Percentiles rank a stretch among this genome's conserved stretches.
Evolutionary conservation across 495 filamentous ascomycete genomes (phyloP).

Genomic region (Neurospora sp.): DNA sequence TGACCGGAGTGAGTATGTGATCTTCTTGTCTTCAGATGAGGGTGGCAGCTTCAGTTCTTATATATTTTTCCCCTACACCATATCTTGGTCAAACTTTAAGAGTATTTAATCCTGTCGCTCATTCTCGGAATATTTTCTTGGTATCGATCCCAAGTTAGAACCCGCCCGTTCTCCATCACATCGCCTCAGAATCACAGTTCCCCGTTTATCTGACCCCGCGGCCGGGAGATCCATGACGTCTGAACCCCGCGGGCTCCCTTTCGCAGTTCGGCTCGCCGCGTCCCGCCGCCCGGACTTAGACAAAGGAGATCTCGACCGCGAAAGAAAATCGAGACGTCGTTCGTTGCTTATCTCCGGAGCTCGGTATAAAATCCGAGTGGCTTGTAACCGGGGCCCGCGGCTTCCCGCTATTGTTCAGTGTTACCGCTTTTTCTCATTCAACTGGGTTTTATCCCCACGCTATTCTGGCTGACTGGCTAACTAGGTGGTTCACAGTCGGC

Average conservation of each 20-base stretch:
- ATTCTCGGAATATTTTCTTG: neutral
- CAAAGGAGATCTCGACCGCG: neutral
- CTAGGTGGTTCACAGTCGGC: no score
- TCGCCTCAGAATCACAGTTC: neutral
- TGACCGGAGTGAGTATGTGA: neutral
- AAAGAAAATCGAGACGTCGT: neutral
- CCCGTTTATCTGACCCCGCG: neutral
- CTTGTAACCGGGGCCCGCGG: neutral
- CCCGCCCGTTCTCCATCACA: neutral
- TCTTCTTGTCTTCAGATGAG: neutral
- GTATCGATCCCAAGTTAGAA: neutral
- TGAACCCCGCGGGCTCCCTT: neutral
- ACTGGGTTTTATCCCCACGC: no score
- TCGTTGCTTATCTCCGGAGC: neutral
- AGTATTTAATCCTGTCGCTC: neutral
- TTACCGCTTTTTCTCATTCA: no score
- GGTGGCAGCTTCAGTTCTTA: neutral
- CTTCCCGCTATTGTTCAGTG: neutral
- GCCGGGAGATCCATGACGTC: neutral
- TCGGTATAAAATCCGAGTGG: neutral
- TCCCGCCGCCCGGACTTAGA: neutral
- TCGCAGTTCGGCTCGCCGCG: neutral
- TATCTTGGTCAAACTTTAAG: neutral
- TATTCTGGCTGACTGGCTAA: no score
- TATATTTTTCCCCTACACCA: neutral